Conservation (phyloP, 169 alveolate genomes). For the Plasmodium coatneyi region DNA sequence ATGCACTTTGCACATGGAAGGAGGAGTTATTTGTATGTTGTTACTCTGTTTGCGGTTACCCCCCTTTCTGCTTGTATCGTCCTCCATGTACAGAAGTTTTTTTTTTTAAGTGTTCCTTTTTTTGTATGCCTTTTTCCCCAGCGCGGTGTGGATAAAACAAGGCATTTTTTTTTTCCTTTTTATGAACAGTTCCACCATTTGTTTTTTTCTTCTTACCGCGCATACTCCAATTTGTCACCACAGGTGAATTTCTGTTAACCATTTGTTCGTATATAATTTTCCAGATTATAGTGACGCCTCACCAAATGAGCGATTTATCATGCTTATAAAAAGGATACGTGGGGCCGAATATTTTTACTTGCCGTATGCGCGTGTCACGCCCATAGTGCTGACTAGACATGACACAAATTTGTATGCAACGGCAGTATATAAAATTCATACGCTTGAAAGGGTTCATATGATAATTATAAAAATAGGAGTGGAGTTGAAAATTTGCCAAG, state of each 20-base stretch:
- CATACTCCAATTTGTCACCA: not conserved
- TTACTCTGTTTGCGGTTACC: not conserved
- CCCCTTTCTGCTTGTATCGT: not conserved
- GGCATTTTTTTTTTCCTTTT: not conserved
- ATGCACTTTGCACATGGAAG: not conserved
- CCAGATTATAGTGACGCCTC: not conserved
- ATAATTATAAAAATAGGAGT: slow-evolving; percentile 78
- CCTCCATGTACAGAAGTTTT: not conserved
- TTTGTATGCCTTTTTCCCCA: not conserved
- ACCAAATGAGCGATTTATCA: slow-evolving; percentile 35
- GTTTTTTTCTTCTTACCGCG: not conserved
- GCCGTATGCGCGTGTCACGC: slow-evolving; percentile 88
- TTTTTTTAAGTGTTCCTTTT: not conserved
- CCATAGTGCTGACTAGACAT: slow-evolving; percentile 88
- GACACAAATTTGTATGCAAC: slow-evolving; percentile 86
- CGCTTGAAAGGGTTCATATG: slow-evolving; percentile 70
- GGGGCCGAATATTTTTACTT: slow-evolving; percentile 76
- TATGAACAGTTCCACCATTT: not conserved
- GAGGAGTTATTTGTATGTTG: not conserved
- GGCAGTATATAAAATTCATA: slow-evolving; percentile 81
- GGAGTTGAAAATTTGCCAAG: slow-evolving; percentile 56
- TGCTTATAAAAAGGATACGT: slow-evolving; percentile 36
- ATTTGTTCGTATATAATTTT: not conserved
- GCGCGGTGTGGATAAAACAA: not conserved
- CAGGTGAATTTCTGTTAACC: not conserved